Evolutionary conservation across 805 yeast genomes (phyloP).

Genomic region (Myxozyma nipponensis): DNA sequence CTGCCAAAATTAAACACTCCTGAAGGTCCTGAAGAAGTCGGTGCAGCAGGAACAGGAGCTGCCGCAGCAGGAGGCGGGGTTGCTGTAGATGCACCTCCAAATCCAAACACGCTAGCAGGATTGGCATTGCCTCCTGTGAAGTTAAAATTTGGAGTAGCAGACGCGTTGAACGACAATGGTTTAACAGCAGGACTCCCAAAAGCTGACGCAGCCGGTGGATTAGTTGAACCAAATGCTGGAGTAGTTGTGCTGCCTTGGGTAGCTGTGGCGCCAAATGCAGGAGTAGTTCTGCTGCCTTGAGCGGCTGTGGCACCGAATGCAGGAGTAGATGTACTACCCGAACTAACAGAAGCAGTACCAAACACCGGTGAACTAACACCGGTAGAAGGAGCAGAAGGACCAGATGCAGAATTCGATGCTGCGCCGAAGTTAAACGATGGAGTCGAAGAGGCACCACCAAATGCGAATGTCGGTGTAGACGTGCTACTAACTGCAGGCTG

Average conservation of each 20-base stretch:
- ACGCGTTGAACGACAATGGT: neutral
- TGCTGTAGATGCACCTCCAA: conserved; percentile 8
- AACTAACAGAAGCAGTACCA: neutral
- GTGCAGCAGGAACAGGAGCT: conserved; percentile 10
- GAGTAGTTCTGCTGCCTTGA: neutral
- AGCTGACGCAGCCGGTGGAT: neutral
- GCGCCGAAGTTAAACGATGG: conserved; percentile 4
- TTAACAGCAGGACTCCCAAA: neutral
- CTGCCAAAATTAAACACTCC: neutral
- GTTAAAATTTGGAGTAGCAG: conserved; percentile 5
- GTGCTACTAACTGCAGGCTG: neutral
- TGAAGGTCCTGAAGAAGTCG: neutral
- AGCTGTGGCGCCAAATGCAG: neutral
- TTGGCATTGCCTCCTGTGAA: conserved; percentile 7
- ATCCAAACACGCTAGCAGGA: conserved; percentile 25
- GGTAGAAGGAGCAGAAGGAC: neutral
- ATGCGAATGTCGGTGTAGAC: conserved; percentile 3
- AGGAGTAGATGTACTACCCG: neutral
- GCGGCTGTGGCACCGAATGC: neutral
- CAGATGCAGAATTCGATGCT: neutral
- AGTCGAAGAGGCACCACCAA: conserved; percentile 10
- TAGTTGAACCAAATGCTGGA: conserved; percentile 3
- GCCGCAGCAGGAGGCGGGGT: conserved; percentile 7
- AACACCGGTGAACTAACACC: neutral
- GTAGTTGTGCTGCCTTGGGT: conserved; percentile 1